Percentiles rank a stretch among this genome's conserved stretches.
These are phyloP conservation scores for Malassezia psittaci DNA, from an alignment of 1,284 basidiomycete genomes.

Conservation along the genomic window DNA sequence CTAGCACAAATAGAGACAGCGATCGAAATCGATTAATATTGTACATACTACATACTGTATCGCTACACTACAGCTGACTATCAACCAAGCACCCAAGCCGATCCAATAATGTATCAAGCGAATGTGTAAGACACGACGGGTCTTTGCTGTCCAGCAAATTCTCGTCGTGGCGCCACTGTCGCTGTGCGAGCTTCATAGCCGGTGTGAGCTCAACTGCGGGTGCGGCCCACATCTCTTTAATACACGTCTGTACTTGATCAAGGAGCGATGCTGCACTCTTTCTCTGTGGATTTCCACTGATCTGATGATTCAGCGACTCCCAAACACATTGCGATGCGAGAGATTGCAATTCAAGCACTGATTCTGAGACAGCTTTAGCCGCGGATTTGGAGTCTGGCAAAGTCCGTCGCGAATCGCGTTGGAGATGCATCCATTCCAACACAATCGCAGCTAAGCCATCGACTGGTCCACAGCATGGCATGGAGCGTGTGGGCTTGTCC, in stretches of 20 bases:
- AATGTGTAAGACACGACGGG: background rate
- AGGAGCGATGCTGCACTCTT: no score
- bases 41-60: background rate
- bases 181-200: background rate
- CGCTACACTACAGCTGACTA: background rate
- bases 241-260: no score
- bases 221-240: no score
- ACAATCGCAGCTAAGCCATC: slow-evolving; percentile 5
- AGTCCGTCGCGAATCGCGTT: background rate
- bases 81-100: background rate
- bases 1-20: no score
- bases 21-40: background rate
- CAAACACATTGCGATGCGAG: slow-evolving; percentile 13
- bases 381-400: background rate
- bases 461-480: background rate
- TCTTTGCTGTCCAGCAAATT: background rate
- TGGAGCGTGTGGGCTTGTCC: background rate
- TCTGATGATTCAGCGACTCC: background rate
- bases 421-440: slow-evolving; percentile 11
- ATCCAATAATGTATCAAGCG: slow-evolving; percentile 14
- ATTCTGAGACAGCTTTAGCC: background rate
- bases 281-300: no score
- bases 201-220: no score
- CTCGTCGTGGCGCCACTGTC: background rate
- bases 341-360: background rate